Evolutionary conservation across 495 filamentous ascomycete genomes (phyloP).

Genomic region (Paragyromitra xinjiangensis): DNA sequence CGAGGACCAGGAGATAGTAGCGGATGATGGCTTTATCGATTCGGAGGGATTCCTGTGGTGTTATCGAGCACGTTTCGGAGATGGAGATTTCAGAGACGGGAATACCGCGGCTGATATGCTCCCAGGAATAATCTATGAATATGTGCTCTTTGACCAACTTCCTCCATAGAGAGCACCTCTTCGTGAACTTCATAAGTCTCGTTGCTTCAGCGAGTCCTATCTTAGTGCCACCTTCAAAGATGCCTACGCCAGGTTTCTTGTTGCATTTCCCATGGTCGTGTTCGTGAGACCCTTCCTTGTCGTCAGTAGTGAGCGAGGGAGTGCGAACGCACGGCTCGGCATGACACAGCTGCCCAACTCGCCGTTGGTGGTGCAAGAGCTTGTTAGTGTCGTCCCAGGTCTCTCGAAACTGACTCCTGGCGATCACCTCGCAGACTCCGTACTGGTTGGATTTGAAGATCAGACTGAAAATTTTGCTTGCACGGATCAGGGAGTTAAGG

Average conservation of each 20-base stretch:
- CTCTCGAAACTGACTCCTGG: conserved; percentile 1
- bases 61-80: background rate
- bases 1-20: conserved; percentile 30
- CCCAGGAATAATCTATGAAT: background rate
- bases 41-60: background rate
- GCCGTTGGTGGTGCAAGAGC: conserved; percentile 6
- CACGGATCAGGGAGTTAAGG: conserved; percentile 16
- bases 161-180: conserved; percentile 1
- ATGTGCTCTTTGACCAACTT: background rate
- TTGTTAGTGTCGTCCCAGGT: conserved; percentile 11
- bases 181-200: conserved; percentile 21
- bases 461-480: background rate
- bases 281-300: background rate
- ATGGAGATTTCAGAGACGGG: background rate
- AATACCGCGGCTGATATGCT: conserved; percentile 2
- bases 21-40: conserved; percentile 24
- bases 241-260: conserved; percentile 6
- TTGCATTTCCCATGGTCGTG: conserved; percentile 14
- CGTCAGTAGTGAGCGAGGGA: background rate
- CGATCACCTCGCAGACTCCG: conserved; percentile 17
- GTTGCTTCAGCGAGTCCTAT: conserved; percentile 20
- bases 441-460: conserved; percentile 24
- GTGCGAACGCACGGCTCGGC: background rate
- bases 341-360: conserved; percentile 11
- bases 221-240: conserved; percentile 8